Conservation (phyloP, 495 filamentous ascomycete genomes). For the Xylaria scruposa region DNA sequence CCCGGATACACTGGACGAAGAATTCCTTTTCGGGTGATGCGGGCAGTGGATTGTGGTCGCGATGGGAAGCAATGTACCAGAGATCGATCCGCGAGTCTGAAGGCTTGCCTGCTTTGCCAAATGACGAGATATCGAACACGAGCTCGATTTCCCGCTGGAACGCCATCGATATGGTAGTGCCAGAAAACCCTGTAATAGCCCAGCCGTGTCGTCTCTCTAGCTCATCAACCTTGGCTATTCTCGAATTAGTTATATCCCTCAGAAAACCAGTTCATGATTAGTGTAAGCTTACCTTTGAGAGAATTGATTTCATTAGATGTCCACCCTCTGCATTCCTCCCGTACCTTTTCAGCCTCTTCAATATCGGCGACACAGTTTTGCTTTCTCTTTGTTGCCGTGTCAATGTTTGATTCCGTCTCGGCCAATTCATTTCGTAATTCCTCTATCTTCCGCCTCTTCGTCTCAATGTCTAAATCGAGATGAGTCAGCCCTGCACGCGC, state of each 20-base stretch:
- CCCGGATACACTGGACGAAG: constrained; percentile 70
- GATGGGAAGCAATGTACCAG: constrained; percentile 61
- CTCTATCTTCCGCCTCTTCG: constrained; percentile 69
- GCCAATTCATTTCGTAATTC: constrained; percentile 67
- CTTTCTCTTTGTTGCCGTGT: constrained; percentile 67
- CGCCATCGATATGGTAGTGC: constrained; percentile 73
- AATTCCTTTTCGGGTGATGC: constrained; percentile 66
- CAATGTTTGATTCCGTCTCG: constrained; percentile 67
- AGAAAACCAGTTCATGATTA: neutral
- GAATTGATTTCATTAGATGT: constrained; percentile 75
- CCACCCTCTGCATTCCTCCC: constrained; percentile 90
- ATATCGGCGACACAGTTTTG: constrained; percentile 75
- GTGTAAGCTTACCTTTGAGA: constrained; percentile 66
- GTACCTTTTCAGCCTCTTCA: constrained; percentile 79
- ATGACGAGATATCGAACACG: constrained; percentile 71
- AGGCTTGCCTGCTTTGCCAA: constrained; percentile 42
- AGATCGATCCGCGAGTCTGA: constrained; percentile 51
- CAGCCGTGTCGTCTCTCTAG: constrained; percentile 79
- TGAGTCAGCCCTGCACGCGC: constrained; percentile 68
- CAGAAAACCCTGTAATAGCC: constrained; percentile 71
- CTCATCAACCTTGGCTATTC: constrained; percentile 66
- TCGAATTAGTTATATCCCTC: constrained; percentile 13
- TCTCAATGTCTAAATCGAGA: constrained; percentile 70
- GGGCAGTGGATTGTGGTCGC: constrained; percentile 54
- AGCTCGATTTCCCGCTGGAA: constrained; percentile 80